Base-by-base conservation (phyloP, 768 basidiomycete genomes). In the Termitomyces sp. region DNA sequence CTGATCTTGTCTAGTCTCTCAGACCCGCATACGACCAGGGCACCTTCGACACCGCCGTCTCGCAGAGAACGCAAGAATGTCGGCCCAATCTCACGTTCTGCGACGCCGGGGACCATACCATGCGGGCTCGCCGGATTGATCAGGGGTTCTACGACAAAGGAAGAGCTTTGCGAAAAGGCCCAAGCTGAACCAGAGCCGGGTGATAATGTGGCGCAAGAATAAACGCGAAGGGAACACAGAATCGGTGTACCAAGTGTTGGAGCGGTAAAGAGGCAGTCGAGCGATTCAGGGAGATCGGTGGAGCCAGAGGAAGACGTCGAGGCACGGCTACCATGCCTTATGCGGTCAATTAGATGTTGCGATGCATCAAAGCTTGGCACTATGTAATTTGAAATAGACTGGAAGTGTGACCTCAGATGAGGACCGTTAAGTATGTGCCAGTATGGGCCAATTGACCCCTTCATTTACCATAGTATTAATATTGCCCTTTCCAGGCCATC, bases 241-340 rank as follows among this genome's bases (percentile, higher is more conserved):
- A 82, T 83, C 1, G 83, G 79, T 59, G 68, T 72, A 23, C 77
- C 77, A 1, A 85, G 79, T 0, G 83, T 79, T 21, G 88, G 89
- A 0, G 83, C 74, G 9, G 78, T 75, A 67, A 96, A 93, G 34
- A 77, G 73, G 65, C 94, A 96, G 51, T 79, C 90, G 44, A 98
- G 83, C 0, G 91, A 80, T 65, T 93, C 81, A 9, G 98, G 77
- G 49, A 99, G 79, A 70, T 99, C 96, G 25, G 94, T 95, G 1
- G 94, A 92, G 19, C 96, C 96, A 0, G 95, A 94, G 0, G 90
- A 83, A 0, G 96, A 99, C 0, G 96, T 97, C 3, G 94, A 94
- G 0, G 96, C 96, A 59, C 83, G 76, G 59, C 81, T 86, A 11
- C 91, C 96, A 71, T 98, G 95, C 95, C 98, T 69, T 34, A 21